Percentiles rank a stretch among this genome's conserved stretches.
Conservation (phyloP, 2,329 filamentous ascomycete genomes). For the Microdochium trichocladiopsis region DNA sequence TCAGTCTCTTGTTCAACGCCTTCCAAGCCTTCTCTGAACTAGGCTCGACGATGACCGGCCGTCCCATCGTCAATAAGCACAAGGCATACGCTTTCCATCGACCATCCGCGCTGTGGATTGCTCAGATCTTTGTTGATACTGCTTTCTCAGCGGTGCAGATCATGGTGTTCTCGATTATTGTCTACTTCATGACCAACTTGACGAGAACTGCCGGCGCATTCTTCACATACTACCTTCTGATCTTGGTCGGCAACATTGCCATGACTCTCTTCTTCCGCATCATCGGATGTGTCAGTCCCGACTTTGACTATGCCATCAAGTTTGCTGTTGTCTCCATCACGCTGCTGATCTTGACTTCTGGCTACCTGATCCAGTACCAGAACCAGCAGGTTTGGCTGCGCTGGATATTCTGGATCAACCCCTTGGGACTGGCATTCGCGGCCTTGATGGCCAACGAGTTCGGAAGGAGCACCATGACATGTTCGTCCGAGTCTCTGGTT, state of each 20-base stretch:
- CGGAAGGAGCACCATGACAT: constrained; percentile 47
- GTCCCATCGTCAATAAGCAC: constrained; percentile 78
- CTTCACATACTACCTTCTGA: constrained; percentile 68
- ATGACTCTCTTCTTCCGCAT: constrained; percentile 77
- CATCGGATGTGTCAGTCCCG: constrained; percentile 66
- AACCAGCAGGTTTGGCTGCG: constrained; percentile 68
- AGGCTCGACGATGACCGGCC: constrained; percentile 65
- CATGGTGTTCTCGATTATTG: constrained; percentile 63
- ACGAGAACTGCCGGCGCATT: constrained; percentile 66
- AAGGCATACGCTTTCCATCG: constrained; percentile 76
- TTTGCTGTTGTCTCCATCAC: constrained; percentile 74
- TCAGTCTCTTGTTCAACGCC: constrained; percentile 74
- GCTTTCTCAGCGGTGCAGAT: constrained; percentile 67
- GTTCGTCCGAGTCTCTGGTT: constrained; percentile 33
- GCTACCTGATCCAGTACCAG: constrained; percentile 77
- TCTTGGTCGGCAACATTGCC: constrained; percentile 60
- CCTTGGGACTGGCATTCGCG: constrained; percentile 68
- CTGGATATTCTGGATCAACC: constrained; percentile 76
- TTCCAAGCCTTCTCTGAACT: constrained; percentile 80
- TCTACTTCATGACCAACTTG: constrained; percentile 73
- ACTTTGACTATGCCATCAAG: constrained; percentile 82
- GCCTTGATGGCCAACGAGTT: constrained; percentile 69
- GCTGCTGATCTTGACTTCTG: constrained; percentile 72
- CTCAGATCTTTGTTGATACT: constrained; percentile 73
- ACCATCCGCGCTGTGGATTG: constrained; percentile 76